Base-by-base conservation (phyloP, 2,329 filamentous ascomycete species). In the Monosporascus sp. region DNA sequence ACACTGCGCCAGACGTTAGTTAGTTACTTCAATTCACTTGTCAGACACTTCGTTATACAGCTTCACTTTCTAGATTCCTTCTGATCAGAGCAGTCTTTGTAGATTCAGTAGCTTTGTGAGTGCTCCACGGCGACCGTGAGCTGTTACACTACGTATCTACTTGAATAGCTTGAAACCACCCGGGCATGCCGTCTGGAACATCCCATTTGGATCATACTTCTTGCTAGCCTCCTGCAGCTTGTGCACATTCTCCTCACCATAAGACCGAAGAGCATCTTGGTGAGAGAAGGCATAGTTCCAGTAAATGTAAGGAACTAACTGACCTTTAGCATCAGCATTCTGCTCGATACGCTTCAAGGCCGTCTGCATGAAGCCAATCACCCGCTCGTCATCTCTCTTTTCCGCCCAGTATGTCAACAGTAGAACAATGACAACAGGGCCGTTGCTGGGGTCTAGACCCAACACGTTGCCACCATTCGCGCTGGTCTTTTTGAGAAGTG, bases 281-380 rank as follows among this genome's bases (percentile, higher is more conserved):
- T 52, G 35, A 14, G 37, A 49, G 46, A 49, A 52, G 7, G 50
- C 50, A 24, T 49, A 49, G 27, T 52, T 52, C 38, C 37, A 52
- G 36, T 49, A 52, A 37, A 52, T 27, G 46, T 49, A 45, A 17
- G 50, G 46, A 24, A 49, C 46, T 27, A 52, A 45, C 18, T 43
- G 46, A 8, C 36, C 25, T 20, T 31, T 52, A 17, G 50, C 37
- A 37, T 36, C 46, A 45, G 46, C 50, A 27, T 52, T 49, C 38
- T 45, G 25, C 39, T 52, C 38, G 46, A 49, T 49, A 9, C 38
- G 24, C 27, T 45, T 49, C 50, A 49, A 15, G 9, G 36, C 50
- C 37, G 15, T 52, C 38, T 52, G 14, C 50, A 49, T 52, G 46
- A 49, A 52, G 20, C 25, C 37, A 38, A 39, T 45, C 20, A 49